Evolutionary conservation across 345 rosid species (phyloP), one percentile per base, ranked within the genome.

Genomic region (Sonneratia caseolaris): DNA sequence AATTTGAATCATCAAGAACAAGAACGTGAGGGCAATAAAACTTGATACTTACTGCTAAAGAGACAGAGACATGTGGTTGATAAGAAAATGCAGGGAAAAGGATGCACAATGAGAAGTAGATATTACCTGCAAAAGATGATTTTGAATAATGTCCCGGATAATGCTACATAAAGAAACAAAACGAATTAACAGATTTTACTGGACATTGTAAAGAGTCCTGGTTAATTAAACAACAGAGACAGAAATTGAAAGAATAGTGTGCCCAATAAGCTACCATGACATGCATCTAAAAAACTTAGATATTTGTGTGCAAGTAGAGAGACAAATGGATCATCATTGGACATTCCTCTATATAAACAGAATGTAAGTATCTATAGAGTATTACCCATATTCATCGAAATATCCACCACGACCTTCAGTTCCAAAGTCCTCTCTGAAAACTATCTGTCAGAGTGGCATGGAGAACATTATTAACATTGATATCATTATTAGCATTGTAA

Each of bases 331-430:
- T 48, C 53, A 48, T 10, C 16, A 27, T 16, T 62, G 64, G 42
- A 27, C 73, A 59, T 62, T 53, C 7, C 15, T 57, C 65, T 76
- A 7, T 65, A 57, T 65, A 3, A 68, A 74, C 22, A 14, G 19
- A 47, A 13, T 38, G 51, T 43, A 69, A 49, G 53, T 3, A 53
- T 65, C 15, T 48, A 64, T 64, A 69, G 40, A 76, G 36, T 55
- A 45, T 68, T 89, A 95, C 98, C 99, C 99, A 24, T 95, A 95
- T 88, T 95, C 91, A 81, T 95, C 94, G 72, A 95, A 95, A 78
- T 95, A 95, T 81, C 99, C 99, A 55, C 99, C 98, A 7, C 99
- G 99, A 64, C 99, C 99, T 68, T 95, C 99, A n/a, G 90, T 92
- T 82, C 99, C 99, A 77, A 95, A 95, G 77, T 92, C 92, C 81